Evolutionary conservation across 2,329 filamentous ascomycete genomes (phyloP), one percentile per base, ranked within the genome.

Genomic region (Monosporascus sp.): DNA sequence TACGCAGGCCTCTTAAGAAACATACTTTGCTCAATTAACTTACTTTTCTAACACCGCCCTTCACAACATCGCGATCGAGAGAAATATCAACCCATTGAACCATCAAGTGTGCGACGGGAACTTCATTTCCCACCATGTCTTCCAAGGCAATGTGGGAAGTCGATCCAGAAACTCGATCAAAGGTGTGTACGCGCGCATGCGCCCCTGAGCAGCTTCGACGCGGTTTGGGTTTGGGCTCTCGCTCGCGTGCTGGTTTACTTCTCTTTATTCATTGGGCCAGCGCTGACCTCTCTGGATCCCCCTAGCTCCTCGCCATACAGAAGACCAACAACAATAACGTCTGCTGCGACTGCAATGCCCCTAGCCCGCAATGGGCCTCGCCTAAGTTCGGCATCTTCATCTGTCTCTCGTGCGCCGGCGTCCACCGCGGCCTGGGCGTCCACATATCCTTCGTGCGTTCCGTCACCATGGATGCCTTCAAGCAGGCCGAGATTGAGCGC

Each of bases 381-480:
- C 94, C 94, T 59, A 99, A 99, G 74, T 96, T 99, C 69, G 93
- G 93, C 68, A 90, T 96, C 71, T 99, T 99, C 77, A 97, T 99
- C 80, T 99, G 94, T 74, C 85, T 99, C 50, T 90, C 88, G 58
- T 99, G 94, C 77, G 93, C 92, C 36, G 94, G 94, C 62, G 89
- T 94, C 50, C 94, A 99, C 74, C 88, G 94, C 58, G 91, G 91
- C 3, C 84, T 99, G 31, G 94, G 94, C 56, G 94, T 99, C 37
- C 94, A 99, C 77, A 96, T 99, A 71, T 96, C 91, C 69, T 99
- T 99, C 74, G 92, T 99, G 59, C 88, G 94, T 55, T 94, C 89
- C 65, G 94, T 97, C 67, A 96, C 90, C 57, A 99, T 99, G 94
- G 94, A 99, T 75, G 91, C 91, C 53, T 97, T 99, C 79, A 99